phyloP scores from a whole-genome alignment of 805 yeast genomes.

The Clavispora asparagi region DNA sequence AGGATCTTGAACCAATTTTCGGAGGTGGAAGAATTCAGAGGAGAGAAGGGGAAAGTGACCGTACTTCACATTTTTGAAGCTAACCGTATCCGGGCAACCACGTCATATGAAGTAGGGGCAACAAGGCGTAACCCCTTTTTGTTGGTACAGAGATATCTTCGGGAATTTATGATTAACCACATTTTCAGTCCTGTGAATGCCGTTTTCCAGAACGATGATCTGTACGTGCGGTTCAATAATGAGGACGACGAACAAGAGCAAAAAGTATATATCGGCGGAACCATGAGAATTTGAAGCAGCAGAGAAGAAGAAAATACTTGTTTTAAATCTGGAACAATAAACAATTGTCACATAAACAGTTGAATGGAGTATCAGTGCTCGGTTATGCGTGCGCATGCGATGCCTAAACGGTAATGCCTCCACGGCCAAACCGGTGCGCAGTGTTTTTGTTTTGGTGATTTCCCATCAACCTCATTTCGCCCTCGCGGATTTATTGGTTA shows the following conservation, averaged over 20 bases:
- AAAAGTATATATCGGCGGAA: slow-evolving; percentile 24
- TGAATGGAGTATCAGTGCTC: too few relatives aligned
- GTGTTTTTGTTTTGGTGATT: neutral
- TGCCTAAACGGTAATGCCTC: neutral
- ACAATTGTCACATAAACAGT: too few relatives aligned
- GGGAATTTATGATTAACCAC: slow-evolving; percentile 20
- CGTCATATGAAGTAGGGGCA: slow-evolving; percentile 11
- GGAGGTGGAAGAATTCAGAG: slow-evolving; percentile 9
- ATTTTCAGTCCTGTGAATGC: slow-evolving; percentile 23
- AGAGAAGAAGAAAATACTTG: neutral
- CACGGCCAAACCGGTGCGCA: neutral
- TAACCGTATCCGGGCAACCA: slow-evolving; percentile 22
- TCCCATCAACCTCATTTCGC: neutral
- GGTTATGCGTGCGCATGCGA: too few relatives aligned
- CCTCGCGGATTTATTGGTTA: neutral
- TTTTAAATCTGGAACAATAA: too few relatives aligned
- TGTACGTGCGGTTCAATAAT: slow-evolving; percentile 13
- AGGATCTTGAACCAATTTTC: slow-evolving; percentile 19
- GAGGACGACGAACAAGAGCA: slow-evolving; percentile 20
- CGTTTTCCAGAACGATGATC: slow-evolving; percentile 18
- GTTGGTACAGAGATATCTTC: slow-evolving; percentile 6
- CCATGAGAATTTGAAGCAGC: slow-evolving; percentile 17
- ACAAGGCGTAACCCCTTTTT: slow-evolving; percentile 15
- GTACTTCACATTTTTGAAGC: slow-evolving; percentile 26
- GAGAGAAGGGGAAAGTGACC: slow-evolving; percentile 14